These are phyloP conservation scores for Zasmidium citrigriseum DNA, from an alignment of 2,329 filamentous ascomycete genomes.

Conservation along the genomic window DNA sequence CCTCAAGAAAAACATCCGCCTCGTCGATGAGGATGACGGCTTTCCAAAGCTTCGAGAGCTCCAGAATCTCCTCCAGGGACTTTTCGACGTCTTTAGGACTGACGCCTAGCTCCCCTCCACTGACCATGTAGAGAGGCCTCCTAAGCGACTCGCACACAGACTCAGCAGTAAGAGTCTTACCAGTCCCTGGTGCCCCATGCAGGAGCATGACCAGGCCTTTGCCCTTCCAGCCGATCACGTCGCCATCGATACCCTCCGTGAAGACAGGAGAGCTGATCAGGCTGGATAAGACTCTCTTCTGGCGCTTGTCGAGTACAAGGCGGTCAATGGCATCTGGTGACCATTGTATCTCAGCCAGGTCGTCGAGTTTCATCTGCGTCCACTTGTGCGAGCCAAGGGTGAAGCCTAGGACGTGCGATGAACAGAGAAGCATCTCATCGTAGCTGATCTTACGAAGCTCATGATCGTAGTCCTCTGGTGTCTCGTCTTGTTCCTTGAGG, in stretches of 20 bases:
- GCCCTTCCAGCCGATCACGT: slow-evolving; percentile 4
- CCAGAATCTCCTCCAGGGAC: slow-evolving; percentile 1
- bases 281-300: slow-evolving; percentile 7
- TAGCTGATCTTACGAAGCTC: slow-evolving; percentile 6
- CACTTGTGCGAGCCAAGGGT: slow-evolving; percentile 2
- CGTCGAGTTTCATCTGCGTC: slow-evolving; percentile 3
- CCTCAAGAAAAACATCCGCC: neutral
- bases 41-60: slow-evolving; percentile 2
- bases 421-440: slow-evolving; percentile 6
- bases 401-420: slow-evolving; percentile 4
- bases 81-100: neutral
- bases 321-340: slow-evolving; percentile 2
- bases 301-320: slow-evolving; percentile 1
- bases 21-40: slow-evolving; percentile 1
- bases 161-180: slow-evolving; percentile 56
- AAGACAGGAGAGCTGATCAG: slow-evolving; percentile 10
- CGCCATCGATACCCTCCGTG: slow-evolving; percentile 5
- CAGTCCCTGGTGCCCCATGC: slow-evolving; percentile 46
- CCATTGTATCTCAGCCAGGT: neutral
- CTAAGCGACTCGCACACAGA: slow-evolving; percentile 45
- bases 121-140: neutral
- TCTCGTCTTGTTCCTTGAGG: slow-evolving; percentile 1
- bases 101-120: neutral
- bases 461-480: slow-evolving; percentile 6
- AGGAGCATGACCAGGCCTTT: slow-evolving; percentile 3